Evolutionary conservation across 1,139 yeast species (phyloP).

Genomic region (Hansenula sp.): DNA sequence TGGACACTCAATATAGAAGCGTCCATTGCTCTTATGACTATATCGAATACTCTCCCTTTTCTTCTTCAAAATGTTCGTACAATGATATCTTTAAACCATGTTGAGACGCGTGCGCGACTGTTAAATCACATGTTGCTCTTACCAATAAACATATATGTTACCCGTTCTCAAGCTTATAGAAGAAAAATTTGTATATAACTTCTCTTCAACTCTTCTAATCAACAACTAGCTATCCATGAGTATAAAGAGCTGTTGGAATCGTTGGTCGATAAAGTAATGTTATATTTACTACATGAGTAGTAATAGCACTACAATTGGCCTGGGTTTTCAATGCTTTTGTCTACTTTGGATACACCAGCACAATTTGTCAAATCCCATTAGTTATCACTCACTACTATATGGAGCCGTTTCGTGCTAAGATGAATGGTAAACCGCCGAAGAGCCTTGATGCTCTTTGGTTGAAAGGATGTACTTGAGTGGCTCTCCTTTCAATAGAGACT

Average conservation of each 20-base stretch:
- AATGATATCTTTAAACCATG: no score
- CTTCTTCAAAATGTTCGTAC: no score
- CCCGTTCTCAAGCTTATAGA: no score
- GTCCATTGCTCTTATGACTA: constrained; percentile 10
- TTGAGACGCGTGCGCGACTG: no score
- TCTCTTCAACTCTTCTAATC: no score
- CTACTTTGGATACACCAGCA: constrained; percentile 10
- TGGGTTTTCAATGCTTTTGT: neutral
- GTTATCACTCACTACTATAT: constrained; percentile 21
- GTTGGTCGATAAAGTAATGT: no score
- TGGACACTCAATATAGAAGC: constrained; percentile 37
- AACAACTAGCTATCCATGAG: no score
- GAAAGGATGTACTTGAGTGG: constrained; percentile 21
- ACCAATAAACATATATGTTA: no score
- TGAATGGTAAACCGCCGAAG: constrained; percentile 9
- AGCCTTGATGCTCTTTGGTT: constrained; percentile 2
- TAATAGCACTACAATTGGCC: neutral
- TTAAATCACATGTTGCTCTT: no score
- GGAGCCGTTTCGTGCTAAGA: constrained; percentile 26
- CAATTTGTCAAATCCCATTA: constrained; percentile 27
- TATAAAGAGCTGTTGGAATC: no score
- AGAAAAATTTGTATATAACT: no score
- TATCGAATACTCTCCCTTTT: no score
- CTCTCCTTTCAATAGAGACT: constrained; percentile 1
- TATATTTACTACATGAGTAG: neutral